These are phyloP conservation scores for Cystobasidium ongulense DNA, from an alignment of 768 basidiomycete species.

Conservation along the genomic window DNA sequence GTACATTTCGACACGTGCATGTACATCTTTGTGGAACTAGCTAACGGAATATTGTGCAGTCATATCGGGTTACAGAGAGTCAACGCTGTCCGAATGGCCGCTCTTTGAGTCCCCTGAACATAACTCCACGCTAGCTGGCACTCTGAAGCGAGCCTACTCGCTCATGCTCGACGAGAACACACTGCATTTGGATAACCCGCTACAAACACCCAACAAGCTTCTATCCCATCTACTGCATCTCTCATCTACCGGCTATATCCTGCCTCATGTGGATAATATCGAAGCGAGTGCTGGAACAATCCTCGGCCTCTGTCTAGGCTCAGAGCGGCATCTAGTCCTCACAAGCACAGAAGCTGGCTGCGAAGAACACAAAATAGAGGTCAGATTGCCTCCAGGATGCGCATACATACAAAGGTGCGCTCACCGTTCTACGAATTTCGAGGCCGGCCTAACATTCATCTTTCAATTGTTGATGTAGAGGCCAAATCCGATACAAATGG, in stretches of 20 bases:
- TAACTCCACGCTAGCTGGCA: not conserved
- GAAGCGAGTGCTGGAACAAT: constrained; percentile 47
- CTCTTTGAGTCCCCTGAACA: not conserved
- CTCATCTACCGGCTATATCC: constrained; percentile 45
- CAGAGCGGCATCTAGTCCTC: constrained; percentile 44
- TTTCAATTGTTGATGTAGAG: constrained; percentile 38
- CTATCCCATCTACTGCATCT: constrained; percentile 47
- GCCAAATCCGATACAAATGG: constrained; percentile 45
- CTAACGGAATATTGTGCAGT: constrained; percentile 16
- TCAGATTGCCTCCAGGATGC: constrained; percentile 44
- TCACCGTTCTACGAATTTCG: not conserved
- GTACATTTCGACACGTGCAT: not conserved
- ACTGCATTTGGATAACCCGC: not conserved
- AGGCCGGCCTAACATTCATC: not conserved
- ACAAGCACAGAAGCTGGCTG: constrained; percentile 32
- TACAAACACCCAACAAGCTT: constrained; percentile 25
- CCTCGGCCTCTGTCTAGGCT: constrained; percentile 46
- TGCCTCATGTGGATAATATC: constrained; percentile 48
- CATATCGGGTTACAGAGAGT: constrained; percentile 36
- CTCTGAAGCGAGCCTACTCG: constrained; percentile 31
- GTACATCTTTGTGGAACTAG: not conserved
- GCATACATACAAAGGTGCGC: constrained; percentile 47
- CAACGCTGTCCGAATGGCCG: constrained; percentile 30
- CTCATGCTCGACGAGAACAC: not conserved
- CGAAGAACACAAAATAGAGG: constrained; percentile 41